phyloP scores from a whole-genome alignment of 345 rosid genomes.

The Arabidopsis suecica region DNA sequence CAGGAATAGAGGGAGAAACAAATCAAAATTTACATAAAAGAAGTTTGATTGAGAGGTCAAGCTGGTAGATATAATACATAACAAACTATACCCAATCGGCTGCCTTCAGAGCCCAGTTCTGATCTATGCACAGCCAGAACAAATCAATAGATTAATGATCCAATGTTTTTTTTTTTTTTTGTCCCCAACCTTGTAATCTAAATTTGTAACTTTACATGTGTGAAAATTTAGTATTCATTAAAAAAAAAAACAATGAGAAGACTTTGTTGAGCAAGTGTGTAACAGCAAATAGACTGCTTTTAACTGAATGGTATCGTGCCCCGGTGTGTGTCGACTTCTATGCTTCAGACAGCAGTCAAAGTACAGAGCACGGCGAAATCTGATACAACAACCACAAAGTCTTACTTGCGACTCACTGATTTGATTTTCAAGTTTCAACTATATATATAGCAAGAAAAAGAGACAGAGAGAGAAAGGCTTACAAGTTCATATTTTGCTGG shows the following conservation, averaged over 20 bases:
- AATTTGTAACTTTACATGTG: conserved; percentile 42
- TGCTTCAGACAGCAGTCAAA: conserved; percentile 11
- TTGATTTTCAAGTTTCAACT: not conserved
- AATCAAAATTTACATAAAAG: conserved; percentile 16
- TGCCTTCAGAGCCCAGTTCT: conserved; percentile 15
- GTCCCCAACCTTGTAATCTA: conserved; percentile 29
- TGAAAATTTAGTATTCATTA: conserved; percentile 13
- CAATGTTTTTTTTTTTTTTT: not conserved
- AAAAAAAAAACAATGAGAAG: conserved; percentile 18
- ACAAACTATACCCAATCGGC: conserved; percentile 13
- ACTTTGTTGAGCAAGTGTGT: conserved; percentile 23
- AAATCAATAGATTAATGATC: conserved; percentile 7
- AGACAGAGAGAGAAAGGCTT: conserved; percentile 15
- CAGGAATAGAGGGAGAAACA: not conserved
- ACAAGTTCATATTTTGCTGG: conserved; percentile 70
- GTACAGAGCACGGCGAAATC: conserved; percentile 26
- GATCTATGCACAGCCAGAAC: conserved; percentile 27
- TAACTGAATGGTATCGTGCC: conserved; percentile 27
- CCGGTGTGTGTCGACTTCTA: conserved; percentile 25
- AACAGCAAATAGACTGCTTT: conserved; percentile 34
- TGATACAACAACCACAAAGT: conserved; percentile 30
- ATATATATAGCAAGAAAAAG: not conserved
- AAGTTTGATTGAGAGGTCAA: conserved; percentile 6
- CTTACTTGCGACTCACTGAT: not conserved
- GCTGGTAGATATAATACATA: conserved; percentile 13